Percentiles rank a stretch among this genome's conserved stretches.
Evolutionary conservation across 139 green algal species (phyloP).

Genomic region (Chlorokybus atmophyticus): DNA sequence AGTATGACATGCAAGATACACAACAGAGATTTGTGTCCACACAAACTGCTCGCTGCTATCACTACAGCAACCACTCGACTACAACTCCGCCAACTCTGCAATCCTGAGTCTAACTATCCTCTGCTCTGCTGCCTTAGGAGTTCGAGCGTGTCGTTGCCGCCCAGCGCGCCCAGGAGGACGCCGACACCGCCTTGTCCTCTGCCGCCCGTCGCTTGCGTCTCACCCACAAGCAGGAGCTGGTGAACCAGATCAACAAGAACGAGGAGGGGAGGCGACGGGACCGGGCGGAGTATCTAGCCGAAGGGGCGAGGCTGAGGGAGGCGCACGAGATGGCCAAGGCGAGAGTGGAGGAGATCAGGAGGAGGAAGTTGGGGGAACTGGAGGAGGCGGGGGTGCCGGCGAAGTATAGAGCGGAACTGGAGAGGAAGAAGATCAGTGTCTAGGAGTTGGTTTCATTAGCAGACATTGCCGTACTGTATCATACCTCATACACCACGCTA

Average conservation of each 20-base stretch:
- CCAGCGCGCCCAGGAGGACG: slow-evolving; percentile 42
- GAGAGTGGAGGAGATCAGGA: slow-evolving; percentile 48
- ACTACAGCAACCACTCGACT: not conserved
- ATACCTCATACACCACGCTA: no score
- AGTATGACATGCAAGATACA: not conserved
- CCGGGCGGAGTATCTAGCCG: slow-evolving; percentile 41
- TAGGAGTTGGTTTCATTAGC: no score
- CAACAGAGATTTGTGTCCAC: no score
- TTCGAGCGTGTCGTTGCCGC: slow-evolving; percentile 55
- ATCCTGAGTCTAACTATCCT: not conserved
- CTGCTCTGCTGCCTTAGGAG: slow-evolving; percentile 39
- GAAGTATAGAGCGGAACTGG: slow-evolving; percentile 71
- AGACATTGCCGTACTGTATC: no score
- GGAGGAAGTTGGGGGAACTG: slow-evolving; percentile 60
- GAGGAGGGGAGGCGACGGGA: slow-evolving; percentile 38
- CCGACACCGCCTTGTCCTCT: slow-evolving; percentile 11
- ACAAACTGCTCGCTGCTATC: no score
- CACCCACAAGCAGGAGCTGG: slow-evolving; percentile 59
- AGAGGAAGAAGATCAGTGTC: slow-evolving; percentile 38
- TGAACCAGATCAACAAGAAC: slow-evolving; percentile 49
- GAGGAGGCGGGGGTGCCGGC: slow-evolving; percentile 46
- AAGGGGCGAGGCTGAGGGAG: slow-evolving; percentile 40
- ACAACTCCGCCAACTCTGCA: not conserved
- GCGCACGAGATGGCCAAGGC: slow-evolving; percentile 32
- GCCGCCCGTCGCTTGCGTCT: no score